Base-by-base conservation (phyloP, 371 early-diverging fungal species). In the Lichtheimia hyalospora region DNA sequence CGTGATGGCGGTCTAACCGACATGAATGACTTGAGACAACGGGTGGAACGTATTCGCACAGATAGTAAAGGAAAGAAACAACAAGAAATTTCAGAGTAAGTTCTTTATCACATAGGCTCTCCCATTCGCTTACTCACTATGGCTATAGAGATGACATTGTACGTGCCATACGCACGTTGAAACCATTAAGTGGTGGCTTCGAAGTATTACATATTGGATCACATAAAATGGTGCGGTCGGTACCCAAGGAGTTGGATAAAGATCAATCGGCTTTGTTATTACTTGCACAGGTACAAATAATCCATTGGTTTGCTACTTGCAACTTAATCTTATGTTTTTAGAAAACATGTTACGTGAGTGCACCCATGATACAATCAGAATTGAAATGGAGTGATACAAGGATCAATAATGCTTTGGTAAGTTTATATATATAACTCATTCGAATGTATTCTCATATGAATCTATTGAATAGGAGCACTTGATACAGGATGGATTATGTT, bases 1-100 rank as follows among this genome's bases (percentile, higher is more conserved):
- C 69, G 83, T 16, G 95, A 94, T 62, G 98, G 98, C 1, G 98
- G 98, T 1, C 76, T 97, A 28, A 91, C 96, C 51, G 95, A 92
- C 13, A 48, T 98, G 10, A 76, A 70, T 1, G 95, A 95, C 27
- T 74, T 97, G 49, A 83, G 85, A 52, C 70, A 76, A 34, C 77
- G 86, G 20, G 74, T 98, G 4, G 85, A 87, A 46, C 60, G 69
- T 3, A 86, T 87, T 74, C 74, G 97, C 39, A 76, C 79, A 1
- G 72, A 82, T 20, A 63, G 62, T 48, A 23, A 40, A 65, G 69
- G 57, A 75, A 70, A 58, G 68, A 75, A 65, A 68, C 68, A 61
- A 20, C 57, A 62, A 49, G 69, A 69, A 24, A 71, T 76, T 44
- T 66, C 74, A 57, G 75, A 79, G 74, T 73, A 68, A 66, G 63